These are phyloP conservation scores for Cronartium ribicola DNA, from an alignment of 1,284 basidiomycete species.

Conservation along the genomic window DNA sequence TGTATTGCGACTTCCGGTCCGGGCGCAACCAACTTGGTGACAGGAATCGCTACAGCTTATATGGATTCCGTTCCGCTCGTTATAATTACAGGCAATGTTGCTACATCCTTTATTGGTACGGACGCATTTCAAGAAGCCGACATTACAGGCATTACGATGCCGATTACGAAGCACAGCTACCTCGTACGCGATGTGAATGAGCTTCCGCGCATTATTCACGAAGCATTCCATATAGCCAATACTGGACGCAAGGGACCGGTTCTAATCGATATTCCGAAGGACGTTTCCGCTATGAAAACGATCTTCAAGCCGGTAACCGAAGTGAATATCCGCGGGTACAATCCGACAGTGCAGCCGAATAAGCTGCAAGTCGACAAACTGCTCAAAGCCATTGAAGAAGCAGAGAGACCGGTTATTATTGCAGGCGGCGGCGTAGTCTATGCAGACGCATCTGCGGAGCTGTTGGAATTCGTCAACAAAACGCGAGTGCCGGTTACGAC, in stretches of 20 bases:
- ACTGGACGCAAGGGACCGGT: slow-evolving; percentile 94
- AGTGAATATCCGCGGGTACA: slow-evolving; percentile 1
- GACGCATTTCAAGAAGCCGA: slow-evolving; percentile 99
- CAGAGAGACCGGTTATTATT: slow-evolving; percentile 86
- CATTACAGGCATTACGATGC: slow-evolving; percentile 86
- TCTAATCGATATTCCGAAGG: slow-evolving; percentile 94
- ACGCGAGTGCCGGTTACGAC: slow-evolving; percentile 96
- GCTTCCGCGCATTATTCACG: slow-evolving; percentile 89
- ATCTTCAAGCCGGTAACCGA: slow-evolving; percentile 50
- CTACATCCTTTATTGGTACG: slow-evolving; percentile 89
- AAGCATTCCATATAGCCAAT: slow-evolving; percentile 98
- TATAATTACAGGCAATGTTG: slow-evolving; percentile 95
- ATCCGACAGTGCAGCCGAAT: slow-evolving; percentile 54
- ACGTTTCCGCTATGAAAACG: slow-evolving; percentile 71
- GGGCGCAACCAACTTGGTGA: slow-evolving; percentile 94
- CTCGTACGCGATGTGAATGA: slow-evolving; percentile 98
- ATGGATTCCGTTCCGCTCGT: slow-evolving; percentile 93
- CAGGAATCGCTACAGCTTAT: slow-evolving; percentile 94
- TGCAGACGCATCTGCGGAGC: slow-evolving; percentile 69
- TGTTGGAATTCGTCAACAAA: slow-evolving; percentile 71
- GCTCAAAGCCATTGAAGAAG: slow-evolving; percentile 89
- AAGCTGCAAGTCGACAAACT: slow-evolving; percentile 79
- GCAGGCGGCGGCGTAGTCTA: slow-evolving; percentile 86
- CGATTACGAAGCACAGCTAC: slow-evolving; percentile 99
- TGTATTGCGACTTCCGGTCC: slow-evolving; percentile 96